A percentile compares a stretch with the other conserved stretches of the same genome.
Conservation (phyloP, 768 basidiomycete species). For the Boletus pseudopeckii region DNA sequence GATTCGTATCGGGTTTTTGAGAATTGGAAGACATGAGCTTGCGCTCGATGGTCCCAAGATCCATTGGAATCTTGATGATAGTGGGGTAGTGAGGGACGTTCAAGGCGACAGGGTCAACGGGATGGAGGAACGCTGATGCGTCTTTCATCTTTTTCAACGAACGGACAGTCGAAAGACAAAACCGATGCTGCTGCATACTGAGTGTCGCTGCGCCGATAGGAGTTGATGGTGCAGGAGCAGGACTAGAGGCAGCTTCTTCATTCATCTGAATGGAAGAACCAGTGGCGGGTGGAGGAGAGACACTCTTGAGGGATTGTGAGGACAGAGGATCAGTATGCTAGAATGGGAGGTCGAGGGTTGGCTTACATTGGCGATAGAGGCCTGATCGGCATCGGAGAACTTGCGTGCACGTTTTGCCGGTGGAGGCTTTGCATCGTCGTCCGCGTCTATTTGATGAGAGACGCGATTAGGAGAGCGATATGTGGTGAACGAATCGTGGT, state of each 20-base stretch:
- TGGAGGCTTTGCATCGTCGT: constrained; percentile 62
- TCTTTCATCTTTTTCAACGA: constrained; percentile 86
- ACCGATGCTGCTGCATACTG: constrained; percentile 71
- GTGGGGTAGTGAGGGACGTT: constrained; percentile 84
- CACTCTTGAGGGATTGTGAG: constrained; percentile 48
- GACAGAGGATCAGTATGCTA: constrained; percentile 50
- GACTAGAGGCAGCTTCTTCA: constrained; percentile 21
- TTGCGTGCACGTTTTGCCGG: constrained; percentile 80
- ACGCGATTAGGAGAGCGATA: constrained; percentile 34
- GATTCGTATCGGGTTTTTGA: constrained; percentile 66
- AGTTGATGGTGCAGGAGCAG: constrained; percentile 6
- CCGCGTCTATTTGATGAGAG: constrained; percentile 26
- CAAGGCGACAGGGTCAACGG: constrained; percentile 84
- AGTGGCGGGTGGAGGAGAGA: constrained; percentile 70
- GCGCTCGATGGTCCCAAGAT: constrained; percentile 86
- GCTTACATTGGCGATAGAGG: constrained; percentile 72
- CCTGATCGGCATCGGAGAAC: constrained; percentile 72
- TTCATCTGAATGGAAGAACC: constrained; percentile 33
- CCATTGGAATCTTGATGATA: constrained; percentile 91
- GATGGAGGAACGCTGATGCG: constrained; percentile 72
- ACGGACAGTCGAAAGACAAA: constrained; percentile 72
- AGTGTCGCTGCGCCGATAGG: constrained; percentile 39
- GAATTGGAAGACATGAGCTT: constrained; percentile 82
- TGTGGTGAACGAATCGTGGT: constrained; percentile 33
- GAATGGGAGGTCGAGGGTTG: constrained; percentile 42